Evolutionary conservation across 768 basidiomycete genomes (phyloP).

Genomic region (Tricholoma flavovirens): DNA sequence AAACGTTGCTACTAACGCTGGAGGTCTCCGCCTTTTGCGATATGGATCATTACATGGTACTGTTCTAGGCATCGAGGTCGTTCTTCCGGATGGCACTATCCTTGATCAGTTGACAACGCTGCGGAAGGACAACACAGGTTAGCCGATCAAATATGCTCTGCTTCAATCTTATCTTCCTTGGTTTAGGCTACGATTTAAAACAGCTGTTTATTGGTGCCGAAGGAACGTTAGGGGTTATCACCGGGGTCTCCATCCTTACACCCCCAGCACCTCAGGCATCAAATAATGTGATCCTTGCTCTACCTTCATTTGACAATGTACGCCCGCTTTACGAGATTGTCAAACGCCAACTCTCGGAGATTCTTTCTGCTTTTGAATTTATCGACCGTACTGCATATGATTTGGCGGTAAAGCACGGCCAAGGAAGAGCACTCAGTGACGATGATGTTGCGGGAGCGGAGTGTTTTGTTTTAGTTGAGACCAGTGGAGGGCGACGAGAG

Average conservation of each 20-base stretch:
- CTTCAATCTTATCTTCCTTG: neutral
- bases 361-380: conserved; percentile 96
- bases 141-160: neutral
- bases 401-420: conserved; percentile 76
- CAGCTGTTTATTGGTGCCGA: conserved; percentile 98
- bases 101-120: conserved; percentile 85
- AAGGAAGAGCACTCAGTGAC: conserved; percentile 69
- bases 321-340: conserved; percentile 79
- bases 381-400: conserved; percentile 86
- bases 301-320: conserved; percentile 83
- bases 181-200: conserved; percentile 92
- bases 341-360: conserved; percentile 83
- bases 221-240: conserved; percentile 93
- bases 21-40: conserved; percentile 88
- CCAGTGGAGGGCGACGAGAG: conserved; percentile 85
- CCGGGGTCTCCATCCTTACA: conserved; percentile 91
- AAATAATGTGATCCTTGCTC: conserved; percentile 88
- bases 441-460: conserved; percentile 71
- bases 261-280: conserved; percentile 77
- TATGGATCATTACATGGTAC: conserved; percentile 95
- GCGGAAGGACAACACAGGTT: conserved; percentile 96
- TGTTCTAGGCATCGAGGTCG: conserved; percentile 93
- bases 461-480: conserved; percentile 92
- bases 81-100: conserved; percentile 89
- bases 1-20: conserved; percentile 95